A percentile compares a stretch with the other conserved stretches of the same genome.
Evolutionary conservation across 768 basidiomycete genomes (phyloP).

Genomic region (Lactarius vividus): DNA sequence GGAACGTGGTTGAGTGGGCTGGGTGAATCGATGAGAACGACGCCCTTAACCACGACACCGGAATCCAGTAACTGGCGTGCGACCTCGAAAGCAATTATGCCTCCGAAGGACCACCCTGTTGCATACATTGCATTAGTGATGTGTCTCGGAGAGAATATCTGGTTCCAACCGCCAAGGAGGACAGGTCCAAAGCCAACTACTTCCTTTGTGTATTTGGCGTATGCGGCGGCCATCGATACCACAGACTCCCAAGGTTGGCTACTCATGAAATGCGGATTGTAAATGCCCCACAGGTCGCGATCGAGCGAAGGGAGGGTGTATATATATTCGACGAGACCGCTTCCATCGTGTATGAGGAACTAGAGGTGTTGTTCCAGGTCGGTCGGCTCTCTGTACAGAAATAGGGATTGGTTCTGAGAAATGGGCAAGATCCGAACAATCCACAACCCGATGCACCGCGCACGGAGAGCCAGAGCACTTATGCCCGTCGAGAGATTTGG

Average conservation of each 20-base stretch:
- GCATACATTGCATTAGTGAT: neutral
- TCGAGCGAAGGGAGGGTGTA: slow-evolving; percentile 45
- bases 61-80: slow-evolving; percentile 48
- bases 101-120: slow-evolving; percentile 78
- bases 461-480: neutral
- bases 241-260: slow-evolving; percentile 49
- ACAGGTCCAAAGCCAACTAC: slow-evolving; percentile 40
- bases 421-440: neutral
- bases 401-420: slow-evolving; percentile 35
- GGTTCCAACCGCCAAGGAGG: slow-evolving; percentile 55
- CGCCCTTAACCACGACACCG: slow-evolving; percentile 48
- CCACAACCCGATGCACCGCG: too few relatives aligned
- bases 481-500: neutral
- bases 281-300: slow-evolving; percentile 59
- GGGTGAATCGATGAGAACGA: slow-evolving; percentile 68
- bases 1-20: slow-evolving; percentile 51
- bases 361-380: slow-evolving; percentile 40
- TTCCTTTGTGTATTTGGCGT: slow-evolving; percentile 43
- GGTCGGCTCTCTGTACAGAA: slow-evolving; percentile 38
- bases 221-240: slow-evolving; percentile 50
- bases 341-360: slow-evolving; percentile 74
- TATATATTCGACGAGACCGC: slow-evolving; percentile 56
- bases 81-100: slow-evolving; percentile 66
- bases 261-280: slow-evolving; percentile 50
- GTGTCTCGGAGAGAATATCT: neutral